phyloP scores from a whole-genome alignment of 345 rosid species.

The Hevea brasiliensis region DNA sequence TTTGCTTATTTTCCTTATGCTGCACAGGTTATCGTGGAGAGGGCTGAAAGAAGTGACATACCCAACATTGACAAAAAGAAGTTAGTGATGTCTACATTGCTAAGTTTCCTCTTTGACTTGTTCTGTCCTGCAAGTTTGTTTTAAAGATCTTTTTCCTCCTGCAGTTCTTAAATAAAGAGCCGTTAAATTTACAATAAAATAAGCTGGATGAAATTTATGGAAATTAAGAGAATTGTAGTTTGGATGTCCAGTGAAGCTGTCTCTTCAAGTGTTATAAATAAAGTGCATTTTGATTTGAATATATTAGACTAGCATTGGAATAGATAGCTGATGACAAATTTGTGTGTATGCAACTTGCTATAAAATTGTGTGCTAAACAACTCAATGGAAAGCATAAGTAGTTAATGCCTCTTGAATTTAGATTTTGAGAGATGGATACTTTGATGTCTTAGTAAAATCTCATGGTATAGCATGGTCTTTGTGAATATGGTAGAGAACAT shows the following conservation, averaged over 20 bases:
- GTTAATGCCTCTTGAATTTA: background rate
- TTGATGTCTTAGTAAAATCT: background rate
- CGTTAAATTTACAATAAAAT: too few relatives aligned
- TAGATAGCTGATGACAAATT: background rate
- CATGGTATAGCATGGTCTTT: background rate
- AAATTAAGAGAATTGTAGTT: background rate
- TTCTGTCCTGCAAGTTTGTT: background rate
- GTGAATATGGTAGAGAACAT: background rate
- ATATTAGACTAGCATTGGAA: background rate
- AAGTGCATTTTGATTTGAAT: background rate
- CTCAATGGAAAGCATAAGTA: background rate
- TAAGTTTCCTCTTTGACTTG: too few relatives aligned
- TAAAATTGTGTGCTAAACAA: background rate
- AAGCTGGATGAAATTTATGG: background rate
- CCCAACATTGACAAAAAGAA: constrained; percentile 97
- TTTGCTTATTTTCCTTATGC: background rate
- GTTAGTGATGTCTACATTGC: constrained; percentile 36
- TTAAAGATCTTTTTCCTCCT: background rate
- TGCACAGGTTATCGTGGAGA: constrained; percentile 85
- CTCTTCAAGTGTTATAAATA: background rate
- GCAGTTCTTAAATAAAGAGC: background rate
- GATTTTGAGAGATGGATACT: background rate
- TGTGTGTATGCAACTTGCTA: background rate
- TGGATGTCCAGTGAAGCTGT: too few relatives aligned
- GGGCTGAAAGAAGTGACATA: constrained; percentile 91